Evolutionary conservation across 805 yeast genomes (phyloP).

Genomic region (Saccharomycopsis oosterbeekiorum): DNA sequence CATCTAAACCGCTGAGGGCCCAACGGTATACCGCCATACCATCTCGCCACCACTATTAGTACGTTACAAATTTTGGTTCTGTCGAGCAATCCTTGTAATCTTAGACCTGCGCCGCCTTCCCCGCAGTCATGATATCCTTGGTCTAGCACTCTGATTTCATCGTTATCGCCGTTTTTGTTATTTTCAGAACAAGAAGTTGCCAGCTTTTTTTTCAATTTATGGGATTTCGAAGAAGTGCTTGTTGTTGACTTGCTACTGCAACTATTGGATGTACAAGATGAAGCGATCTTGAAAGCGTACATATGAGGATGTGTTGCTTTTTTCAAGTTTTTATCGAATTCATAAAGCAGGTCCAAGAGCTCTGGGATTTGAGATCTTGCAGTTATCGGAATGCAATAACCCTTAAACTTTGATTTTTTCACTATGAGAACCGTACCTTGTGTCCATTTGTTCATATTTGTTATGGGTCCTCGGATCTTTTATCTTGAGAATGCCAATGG

Average conservation of each 20-base stretch:
- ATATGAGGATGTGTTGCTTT: constrained; percentile 67
- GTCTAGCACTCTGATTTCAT: constrained; percentile 21
- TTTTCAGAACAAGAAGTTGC: not conserved
- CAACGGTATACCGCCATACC: constrained; percentile 74
- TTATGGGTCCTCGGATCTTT: not conserved
- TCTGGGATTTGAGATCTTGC: constrained; percentile 33
- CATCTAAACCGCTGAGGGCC: constrained; percentile 66
- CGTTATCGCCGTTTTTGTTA: not conserved
- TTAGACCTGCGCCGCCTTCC: constrained; percentile 63
- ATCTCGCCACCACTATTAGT: constrained; percentile 60
- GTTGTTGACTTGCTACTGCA: constrained; percentile 1
- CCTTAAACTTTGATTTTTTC: constrained; percentile 60
- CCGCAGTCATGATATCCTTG: constrained; percentile 66
- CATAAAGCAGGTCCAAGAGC: constrained; percentile 33
- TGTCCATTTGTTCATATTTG: constrained; percentile 27
- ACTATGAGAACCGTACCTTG: constrained; percentile 33
- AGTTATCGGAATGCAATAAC: constrained; percentile 37
- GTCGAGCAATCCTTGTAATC: constrained; percentile 46
- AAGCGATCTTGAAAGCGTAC: constrained; percentile 60
- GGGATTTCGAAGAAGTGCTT: constrained; percentile 6
- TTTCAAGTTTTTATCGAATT: constrained; percentile 36
- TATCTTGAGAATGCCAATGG: no score
- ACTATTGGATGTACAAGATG: not conserved
- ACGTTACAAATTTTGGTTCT: constrained; percentile 41
- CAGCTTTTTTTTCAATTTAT: constrained; percentile 7